Evolutionary conservation across 305 asterid species (phyloP).

Genomic region (Withania somnifera): DNA sequence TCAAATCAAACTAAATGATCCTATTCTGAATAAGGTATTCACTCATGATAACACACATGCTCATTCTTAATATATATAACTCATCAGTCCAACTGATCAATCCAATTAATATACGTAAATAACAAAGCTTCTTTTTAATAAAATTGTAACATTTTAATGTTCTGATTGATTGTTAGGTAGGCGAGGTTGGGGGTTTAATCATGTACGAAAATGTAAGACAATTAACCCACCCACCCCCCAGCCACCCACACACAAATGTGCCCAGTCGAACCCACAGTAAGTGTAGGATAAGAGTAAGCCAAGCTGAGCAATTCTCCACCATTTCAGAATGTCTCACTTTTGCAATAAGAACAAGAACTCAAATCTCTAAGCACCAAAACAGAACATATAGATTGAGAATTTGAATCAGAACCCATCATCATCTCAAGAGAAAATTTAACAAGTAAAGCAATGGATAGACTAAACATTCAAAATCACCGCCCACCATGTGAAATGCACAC

Average conservation of each 20-base stretch:
- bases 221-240: no score
- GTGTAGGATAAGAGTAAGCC: neutral
- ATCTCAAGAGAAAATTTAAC: neutral
- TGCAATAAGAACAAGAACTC: neutral
- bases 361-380: conserved; percentile 7
- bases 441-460: neutral
- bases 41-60: neutral
- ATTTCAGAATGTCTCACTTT: neutral
- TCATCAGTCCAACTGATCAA: neutral
- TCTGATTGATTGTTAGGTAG: neutral
- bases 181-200: neutral
- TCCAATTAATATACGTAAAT: no score
- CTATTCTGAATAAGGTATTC: neutral
- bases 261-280: neutral
- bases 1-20: neutral
- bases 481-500: conserved; percentile 1
- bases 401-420: neutral
- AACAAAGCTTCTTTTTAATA: neutral
- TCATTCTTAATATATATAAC: neutral
- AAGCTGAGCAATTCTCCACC: neutral
- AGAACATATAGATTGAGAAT: neutral
- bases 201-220: neutral
- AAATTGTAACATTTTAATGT: neutral
- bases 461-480: neutral
- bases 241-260: no score